These are phyloP conservation scores for Cercophora sp. DNA, from an alignment of 495 filamentous ascomycete genomes.

Conservation along the genomic window DNA sequence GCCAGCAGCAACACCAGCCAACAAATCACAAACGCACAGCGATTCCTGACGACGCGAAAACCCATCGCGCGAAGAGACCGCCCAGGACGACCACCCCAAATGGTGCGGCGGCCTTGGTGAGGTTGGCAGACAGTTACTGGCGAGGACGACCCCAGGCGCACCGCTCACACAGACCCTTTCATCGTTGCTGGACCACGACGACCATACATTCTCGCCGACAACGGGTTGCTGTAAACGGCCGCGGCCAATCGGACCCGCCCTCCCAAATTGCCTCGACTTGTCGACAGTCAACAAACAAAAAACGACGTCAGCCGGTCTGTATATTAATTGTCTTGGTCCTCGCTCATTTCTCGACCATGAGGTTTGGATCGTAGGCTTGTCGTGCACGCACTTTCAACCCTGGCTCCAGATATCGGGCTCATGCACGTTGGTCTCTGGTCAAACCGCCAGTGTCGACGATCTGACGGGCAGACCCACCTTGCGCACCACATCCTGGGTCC, in stretches of 20 bases:
- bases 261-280: slow-evolving; percentile 5
- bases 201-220: slow-evolving; percentile 6
- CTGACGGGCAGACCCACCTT: slow-evolving; percentile 19
- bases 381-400: background rate
- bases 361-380: no score
- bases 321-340: background rate
- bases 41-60: no score
- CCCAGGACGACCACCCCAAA: no score
- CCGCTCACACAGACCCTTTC: background rate
- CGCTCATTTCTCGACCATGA: background rate
- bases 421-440: slow-evolving; percentile 17
- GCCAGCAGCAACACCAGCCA: no score
- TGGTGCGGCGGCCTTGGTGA: no score
- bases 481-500: slow-evolving; percentile 4
- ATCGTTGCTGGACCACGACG: slow-evolving; percentile 2
- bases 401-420: slow-evolving; percentile 2
- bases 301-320: background rate
- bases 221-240: slow-evolving; percentile 14
- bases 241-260: slow-evolving; percentile 6
- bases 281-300: slow-evolving; percentile 20
- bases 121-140: slow-evolving; percentile 12
- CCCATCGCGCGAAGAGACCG: no score
- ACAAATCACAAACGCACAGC: no score
- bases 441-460: slow-evolving; percentile 24
- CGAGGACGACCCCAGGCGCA: background rate